Evolutionary conservation across 345 rosid species (phyloP), one percentile per base, ranked within the genome.

Genomic region (Ceriops decandra): DNA sequence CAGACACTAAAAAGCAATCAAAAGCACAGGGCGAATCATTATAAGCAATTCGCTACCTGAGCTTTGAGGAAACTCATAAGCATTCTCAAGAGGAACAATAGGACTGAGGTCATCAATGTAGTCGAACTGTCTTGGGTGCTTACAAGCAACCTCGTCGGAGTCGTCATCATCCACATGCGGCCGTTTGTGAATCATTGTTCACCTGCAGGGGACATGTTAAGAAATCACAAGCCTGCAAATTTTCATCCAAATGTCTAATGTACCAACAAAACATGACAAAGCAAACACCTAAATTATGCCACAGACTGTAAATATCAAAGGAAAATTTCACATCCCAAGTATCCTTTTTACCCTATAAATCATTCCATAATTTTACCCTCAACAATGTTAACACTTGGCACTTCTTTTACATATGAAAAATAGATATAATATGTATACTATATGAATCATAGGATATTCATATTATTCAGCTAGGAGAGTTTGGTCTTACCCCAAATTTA

Each of bases 121-220:
- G 51, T 85, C 83, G 67, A 77, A 70, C 54, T 66, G 80, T 63
- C 82, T 82, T 60, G 63, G 80, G 52, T 76, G 84, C 83, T 85
- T 87, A 63, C 38, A 71, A 22, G 83, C 42, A 52, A 79, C 54
- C 64, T 79, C 78, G 19, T 74, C 72, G 31, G 72, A 72, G 26
- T 71, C 81, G 62, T 71, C 81, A 62, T 79, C 82, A 61, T 78
- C 84, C 51, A 35, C 57, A 32, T 70, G 72, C 59, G 85, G 64
- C 31, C 93, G 81, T 63, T 86, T 86, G 64, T 79, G 80, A 67
- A 80, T 75, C 93, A 88, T 72, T 51, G 22, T 87, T 19, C 22
- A 17, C n/a, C 72, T 74, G 72, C 63, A 74, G 47, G 38, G 62
- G 21, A 56, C 28, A 24, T 6, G 1, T 56, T 27, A 21, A 24